These are phyloP conservation scores for Pelargonium myrrhifolium DNA, from an alignment of 441 rosid genomes.

Conservation along the genomic window DNA sequence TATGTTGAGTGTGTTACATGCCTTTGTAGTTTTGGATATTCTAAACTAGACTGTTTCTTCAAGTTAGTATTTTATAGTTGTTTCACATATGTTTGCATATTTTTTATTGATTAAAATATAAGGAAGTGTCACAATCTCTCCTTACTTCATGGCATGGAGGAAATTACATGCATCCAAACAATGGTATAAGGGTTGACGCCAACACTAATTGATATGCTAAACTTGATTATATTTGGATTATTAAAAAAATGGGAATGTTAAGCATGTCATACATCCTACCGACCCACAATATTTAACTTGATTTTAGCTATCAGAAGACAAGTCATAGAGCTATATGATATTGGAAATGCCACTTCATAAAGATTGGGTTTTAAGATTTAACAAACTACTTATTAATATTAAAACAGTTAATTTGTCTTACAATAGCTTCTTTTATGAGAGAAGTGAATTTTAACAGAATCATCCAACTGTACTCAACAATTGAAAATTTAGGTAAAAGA, in stretches of 20 bases:
- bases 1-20: constrained; percentile 26
- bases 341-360: not conserved
- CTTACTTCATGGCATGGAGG: constrained; percentile 34
- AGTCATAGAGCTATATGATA: not conserved
- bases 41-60: constrained; percentile 15
- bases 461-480: too few species aligned
- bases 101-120: not conserved
- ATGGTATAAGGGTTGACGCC: constrained; percentile 41
- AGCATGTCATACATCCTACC: constrained; percentile 18
- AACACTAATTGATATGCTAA: not conserved
- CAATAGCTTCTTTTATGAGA: too few species aligned
- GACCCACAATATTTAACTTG: not conserved
- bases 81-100: not conserved
- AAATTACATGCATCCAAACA: constrained; percentile 20
- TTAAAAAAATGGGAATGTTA: constrained; percentile 25
- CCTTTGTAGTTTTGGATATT: constrained; percentile 9
- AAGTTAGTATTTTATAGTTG: not conserved
- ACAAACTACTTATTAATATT: too few species aligned
- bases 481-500: too few species aligned
- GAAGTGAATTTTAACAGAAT: too few species aligned
- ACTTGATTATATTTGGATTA: not conserved
- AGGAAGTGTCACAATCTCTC: constrained; percentile 21
- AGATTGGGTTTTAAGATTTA: not conserved
- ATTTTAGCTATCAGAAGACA: not conserved
- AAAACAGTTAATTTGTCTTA: too few species aligned